A percentile compares a stretch with the other conserved stretches of the same genome.
These are phyloP conservation scores for Cornus suecica DNA, from an alignment of 148 eudicot species.

Conservation along the genomic window DNA sequence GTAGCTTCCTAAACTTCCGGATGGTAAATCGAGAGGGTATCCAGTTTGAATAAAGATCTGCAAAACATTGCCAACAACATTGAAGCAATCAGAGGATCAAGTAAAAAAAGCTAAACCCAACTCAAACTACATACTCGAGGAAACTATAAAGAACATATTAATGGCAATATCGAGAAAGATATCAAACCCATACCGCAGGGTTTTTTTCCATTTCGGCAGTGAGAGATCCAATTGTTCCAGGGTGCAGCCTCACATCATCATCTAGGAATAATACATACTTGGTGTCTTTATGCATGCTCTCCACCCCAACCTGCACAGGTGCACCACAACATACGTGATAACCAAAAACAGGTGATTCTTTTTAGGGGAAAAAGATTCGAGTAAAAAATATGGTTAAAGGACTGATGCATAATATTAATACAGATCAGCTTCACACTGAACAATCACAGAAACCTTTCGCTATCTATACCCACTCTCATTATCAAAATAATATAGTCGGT, in stretches of 20 bases:
- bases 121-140: slow-evolving; percentile 31
- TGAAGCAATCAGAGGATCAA: slow-evolving; percentile 2
- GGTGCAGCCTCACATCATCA: slow-evolving; percentile 97
- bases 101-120: neutral
- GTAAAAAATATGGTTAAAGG: neutral
- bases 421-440: neutral
- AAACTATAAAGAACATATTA: neutral
- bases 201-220: slow-evolving; percentile 92
- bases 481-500: neutral
- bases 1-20: slow-evolving; percentile 98
- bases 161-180: neutral
- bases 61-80: slow-evolving; percentile 18
- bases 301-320: slow-evolving; percentile 75
- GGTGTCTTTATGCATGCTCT: slow-evolving; percentile 91
- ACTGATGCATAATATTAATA: neutral
- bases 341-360: neutral
- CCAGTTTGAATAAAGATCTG: slow-evolving; percentile 99
- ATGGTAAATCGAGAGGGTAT: slow-evolving; percentile 95
- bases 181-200: slow-evolving; percentile 59
- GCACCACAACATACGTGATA: slow-evolving; percentile 8
- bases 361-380: neutral
- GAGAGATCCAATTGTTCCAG: slow-evolving; percentile 95
- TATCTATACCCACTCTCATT: neutral
- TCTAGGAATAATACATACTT: slow-evolving; percentile 93
- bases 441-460: neutral